Evolutionary conservation across 202 grass and related monocot genomes (phyloP).

Genomic region (Cymbopogon flexuosus): DNA sequence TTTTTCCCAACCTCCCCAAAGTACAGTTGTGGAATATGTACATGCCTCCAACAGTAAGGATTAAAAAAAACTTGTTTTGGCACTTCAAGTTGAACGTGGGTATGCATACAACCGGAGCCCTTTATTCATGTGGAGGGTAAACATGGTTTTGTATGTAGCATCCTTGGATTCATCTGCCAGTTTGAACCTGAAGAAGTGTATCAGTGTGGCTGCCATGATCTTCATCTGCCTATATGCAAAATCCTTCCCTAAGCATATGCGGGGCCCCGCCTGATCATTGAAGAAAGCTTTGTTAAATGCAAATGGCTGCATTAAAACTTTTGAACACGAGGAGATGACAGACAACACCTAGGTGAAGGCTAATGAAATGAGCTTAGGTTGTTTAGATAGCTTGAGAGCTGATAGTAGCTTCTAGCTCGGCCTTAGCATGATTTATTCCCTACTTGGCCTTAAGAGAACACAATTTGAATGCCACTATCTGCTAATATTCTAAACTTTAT

Average conservation of each 20-base stretch:
- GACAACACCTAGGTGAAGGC: background rate
- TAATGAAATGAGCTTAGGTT: slow-evolving; percentile 6
- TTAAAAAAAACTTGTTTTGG: background rate
- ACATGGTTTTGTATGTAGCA: slow-evolving; percentile 48
- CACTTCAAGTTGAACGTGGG: slow-evolving; percentile 20
- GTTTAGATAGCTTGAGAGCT: background rate
- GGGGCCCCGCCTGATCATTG: slow-evolving; percentile 43
- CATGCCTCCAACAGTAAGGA: slow-evolving; percentile 1
- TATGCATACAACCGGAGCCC: slow-evolving; percentile 39
- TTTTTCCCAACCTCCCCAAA: background rate
- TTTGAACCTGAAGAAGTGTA: slow-evolving; percentile 64
- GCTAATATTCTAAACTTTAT: background rate
- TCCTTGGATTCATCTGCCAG: slow-evolving; percentile 46
- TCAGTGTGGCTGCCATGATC: slow-evolving; percentile 45
- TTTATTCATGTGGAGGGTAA: slow-evolving; percentile 57
- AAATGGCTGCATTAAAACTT: background rate
- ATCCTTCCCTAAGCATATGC: slow-evolving; percentile 64
- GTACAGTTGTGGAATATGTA: background rate
- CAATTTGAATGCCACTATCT: slow-evolving; percentile 7
- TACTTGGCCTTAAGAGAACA: background rate
- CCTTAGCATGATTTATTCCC: background rate
- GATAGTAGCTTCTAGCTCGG: background rate
- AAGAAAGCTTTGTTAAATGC: slow-evolving; percentile 21
- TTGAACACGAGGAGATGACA: background rate
- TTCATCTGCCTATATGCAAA: slow-evolving; percentile 78